A percentile compares a stretch with the other conserved stretches of the same genome.
Evolutionary conservation across 257 asterid genomes (phyloP).

Genomic region (Jasminum sambac): DNA sequence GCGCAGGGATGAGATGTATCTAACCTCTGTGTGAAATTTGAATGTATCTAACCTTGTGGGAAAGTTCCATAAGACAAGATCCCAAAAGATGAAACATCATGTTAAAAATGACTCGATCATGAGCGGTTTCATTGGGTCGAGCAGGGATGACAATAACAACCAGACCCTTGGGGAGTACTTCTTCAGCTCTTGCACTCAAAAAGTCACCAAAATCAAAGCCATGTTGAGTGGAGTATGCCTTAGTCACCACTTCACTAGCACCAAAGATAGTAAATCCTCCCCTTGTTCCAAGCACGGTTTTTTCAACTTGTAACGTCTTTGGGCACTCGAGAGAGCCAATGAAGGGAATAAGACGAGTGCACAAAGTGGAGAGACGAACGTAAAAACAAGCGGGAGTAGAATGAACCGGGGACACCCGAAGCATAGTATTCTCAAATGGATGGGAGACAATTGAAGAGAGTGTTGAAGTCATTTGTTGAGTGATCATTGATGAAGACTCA

Average conservation of each 20-base stretch:
- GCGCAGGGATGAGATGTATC: no score
- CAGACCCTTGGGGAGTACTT: constrained; percentile 39
- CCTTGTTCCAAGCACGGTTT: constrained; percentile 37
- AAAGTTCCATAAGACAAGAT: constrained; percentile 38
- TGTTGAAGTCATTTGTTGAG: constrained; percentile 45
- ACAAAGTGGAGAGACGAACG: constrained; percentile 31
- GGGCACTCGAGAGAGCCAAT: constrained; percentile 45
- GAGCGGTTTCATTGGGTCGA: constrained; percentile 28
- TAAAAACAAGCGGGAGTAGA: constrained; percentile 36
- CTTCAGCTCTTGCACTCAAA: constrained; percentile 35
- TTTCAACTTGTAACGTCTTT: constrained; percentile 15
- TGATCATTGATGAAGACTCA: constrained; percentile 41
- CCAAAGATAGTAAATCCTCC: constrained; percentile 37
- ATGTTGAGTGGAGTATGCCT: constrained; percentile 29
- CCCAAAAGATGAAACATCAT: constrained; percentile 40
- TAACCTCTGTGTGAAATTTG: no score
- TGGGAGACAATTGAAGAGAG: constrained; percentile 35
- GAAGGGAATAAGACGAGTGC: constrained; percentile 37
- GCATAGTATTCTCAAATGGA: constrained; percentile 16
- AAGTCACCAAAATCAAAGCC: constrained; percentile 34
- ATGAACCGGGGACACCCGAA: constrained; percentile 43
- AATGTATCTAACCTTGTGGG: constrained; percentile 36
- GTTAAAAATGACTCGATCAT: constrained; percentile 22
- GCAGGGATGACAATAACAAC: constrained; percentile 39
- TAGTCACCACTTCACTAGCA: constrained; percentile 26